A percentile compares a stretch with the other conserved stretches of the same genome.
Evolutionary conservation across 345 rosid genomes (phyloP).

Genomic region (Aquilaria malaccensis): DNA sequence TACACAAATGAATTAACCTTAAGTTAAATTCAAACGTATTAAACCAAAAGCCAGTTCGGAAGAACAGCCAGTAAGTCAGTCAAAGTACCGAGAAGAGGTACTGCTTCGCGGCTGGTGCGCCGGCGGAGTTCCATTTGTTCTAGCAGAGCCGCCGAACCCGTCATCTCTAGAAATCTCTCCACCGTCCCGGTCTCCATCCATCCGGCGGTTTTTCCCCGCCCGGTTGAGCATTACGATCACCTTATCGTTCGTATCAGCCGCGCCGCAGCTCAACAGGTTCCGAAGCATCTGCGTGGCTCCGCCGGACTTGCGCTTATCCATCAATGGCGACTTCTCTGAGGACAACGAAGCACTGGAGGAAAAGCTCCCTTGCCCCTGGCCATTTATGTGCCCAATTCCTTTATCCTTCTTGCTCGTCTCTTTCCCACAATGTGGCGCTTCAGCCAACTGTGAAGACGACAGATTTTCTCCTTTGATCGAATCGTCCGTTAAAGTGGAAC

Average conservation of each 20-base stretch:
- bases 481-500: too few species aligned
- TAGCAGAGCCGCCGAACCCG: constrained; percentile 15
- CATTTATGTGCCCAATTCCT: neutral
- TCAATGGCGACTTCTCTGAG: constrained; percentile 12
- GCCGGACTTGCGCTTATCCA: constrained; percentile 31
- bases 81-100: constrained; percentile 21
- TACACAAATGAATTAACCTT: constrained; percentile 3
- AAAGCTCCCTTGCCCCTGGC: too few species aligned
- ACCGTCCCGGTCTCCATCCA: too few species aligned
- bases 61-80: too few species aligned
- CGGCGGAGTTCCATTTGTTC: constrained; percentile 25
- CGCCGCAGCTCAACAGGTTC: constrained; percentile 44
- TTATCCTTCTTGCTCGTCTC: constrained; percentile 9
- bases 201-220: constrained; percentile 4
- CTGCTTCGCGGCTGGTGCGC: constrained; percentile 26
- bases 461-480: too few species aligned
- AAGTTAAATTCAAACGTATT: neutral
- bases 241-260: constrained; percentile 39
- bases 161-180: constrained; percentile 9
- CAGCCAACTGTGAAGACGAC: too few species aligned
- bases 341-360: constrained; percentile 22
- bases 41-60: too few species aligned
- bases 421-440: constrained; percentile 8
- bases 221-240: constrained; percentile 30
- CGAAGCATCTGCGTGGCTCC: constrained; percentile 40